Evolutionary conservation across 1,284 basidiomycete genomes (phyloP).

Genomic region (Puccinia novopanici): DNA sequence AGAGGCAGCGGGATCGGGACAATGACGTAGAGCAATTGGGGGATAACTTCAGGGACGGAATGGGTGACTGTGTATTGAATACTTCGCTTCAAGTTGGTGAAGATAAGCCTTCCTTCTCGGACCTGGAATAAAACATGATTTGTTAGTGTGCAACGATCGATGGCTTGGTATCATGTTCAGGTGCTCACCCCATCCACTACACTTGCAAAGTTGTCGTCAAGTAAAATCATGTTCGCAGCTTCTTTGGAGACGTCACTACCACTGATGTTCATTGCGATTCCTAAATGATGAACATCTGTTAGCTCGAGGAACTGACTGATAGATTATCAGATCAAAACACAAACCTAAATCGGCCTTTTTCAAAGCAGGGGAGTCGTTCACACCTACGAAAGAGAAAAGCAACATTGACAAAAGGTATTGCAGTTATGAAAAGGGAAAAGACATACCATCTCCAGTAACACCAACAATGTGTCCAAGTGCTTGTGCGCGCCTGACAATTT

Average conservation of each 20-base stretch:
- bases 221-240: slow-evolving; percentile 72
- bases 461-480: slow-evolving; percentile 71
- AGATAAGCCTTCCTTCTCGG: slow-evolving; percentile 69
- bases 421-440: neutral
- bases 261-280: slow-evolving; percentile 74
- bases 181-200: slow-evolving; percentile 68
- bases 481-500: slow-evolving; percentile 72
- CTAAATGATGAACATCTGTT: slow-evolving; percentile 54
- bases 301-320: neutral
- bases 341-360: slow-evolving; percentile 68
- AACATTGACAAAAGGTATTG: slow-evolving; percentile 5
- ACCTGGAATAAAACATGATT: neutral
- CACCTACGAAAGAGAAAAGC: slow-evolving; percentile 63
- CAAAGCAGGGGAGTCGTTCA: slow-evolving; percentile 71
- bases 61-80: slow-evolving; percentile 72
- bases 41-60: slow-evolving; percentile 70
- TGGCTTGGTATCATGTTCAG: neutral
- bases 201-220: slow-evolving; percentile 66
- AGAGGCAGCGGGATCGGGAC: slow-evolving; percentile 70
- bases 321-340: neutral
- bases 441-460: slow-evolving; percentile 63
- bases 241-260: slow-evolving; percentile 74
- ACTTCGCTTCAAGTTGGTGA: slow-evolving; percentile 70
- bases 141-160: neutral
- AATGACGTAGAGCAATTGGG: slow-evolving; percentile 60